Evolutionary conservation across 305 asterid species (phyloP), one percentile per base, ranked within the genome.

Genomic region (Withania somnifera): DNA sequence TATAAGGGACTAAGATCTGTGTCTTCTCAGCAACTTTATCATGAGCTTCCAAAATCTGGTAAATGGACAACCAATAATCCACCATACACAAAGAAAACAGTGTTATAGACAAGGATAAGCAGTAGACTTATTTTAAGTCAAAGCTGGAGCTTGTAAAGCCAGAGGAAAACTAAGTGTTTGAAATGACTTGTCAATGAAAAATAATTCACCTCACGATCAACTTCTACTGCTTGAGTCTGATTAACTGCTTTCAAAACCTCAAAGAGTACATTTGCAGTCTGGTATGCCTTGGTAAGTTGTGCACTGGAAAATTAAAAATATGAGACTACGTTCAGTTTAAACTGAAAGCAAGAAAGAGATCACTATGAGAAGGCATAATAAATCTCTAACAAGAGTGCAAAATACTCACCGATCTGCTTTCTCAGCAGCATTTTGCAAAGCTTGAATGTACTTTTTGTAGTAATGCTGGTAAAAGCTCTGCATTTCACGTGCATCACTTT

Each of bases 381-480:
- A 20, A 58, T 64, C 71, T 36, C 11, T 30, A 40, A 82, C 8
- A 47, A 68, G 67, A 78, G 40, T 79, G 51, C 60, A 69, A 30
- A 84, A 64, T 40, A 86, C 97, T 84, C 85, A 96, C 99, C 97
- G 98, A 84, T 94, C 97, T 78, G 98, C 99, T 89, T 94, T 94
- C 81, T 92, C 99, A 50, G 98, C 98, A 80, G 97, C 99, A 89
- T 94, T 96, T 89, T 96, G 99, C 91, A 96, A 88, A 80, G 99
- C 99, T 89, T 96, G 98, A 81, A 96, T 94, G 86, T 96, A 96
- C 84, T 96, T 94, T 87, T 91, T 94, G 91, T 96, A 94, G 89
- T 96, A 96, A 89, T 92, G 98, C 87, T 94, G 99, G 87, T 96
- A 96, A 89, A 96, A 96, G 92, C 99, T 94, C 92, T 96, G 99